Evolutionary conservation across 2,329 filamentous ascomycete species (phyloP).

Genomic region (Chaetomium olivaceum): DNA sequence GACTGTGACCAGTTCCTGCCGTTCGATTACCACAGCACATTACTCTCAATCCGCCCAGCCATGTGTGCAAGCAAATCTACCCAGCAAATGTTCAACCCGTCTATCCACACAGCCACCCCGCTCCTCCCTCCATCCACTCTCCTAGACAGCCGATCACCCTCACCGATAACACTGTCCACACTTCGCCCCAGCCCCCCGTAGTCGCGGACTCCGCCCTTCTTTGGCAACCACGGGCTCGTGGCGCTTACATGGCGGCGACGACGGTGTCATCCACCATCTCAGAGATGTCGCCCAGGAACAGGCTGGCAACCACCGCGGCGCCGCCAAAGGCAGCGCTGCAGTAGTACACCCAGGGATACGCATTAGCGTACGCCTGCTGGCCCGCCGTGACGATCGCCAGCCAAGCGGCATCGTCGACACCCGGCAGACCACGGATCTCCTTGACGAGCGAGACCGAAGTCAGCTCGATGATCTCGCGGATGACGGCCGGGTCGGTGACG

Average conservation of each 20-base stretch:
- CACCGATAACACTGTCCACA: background rate
- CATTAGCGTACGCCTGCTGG: slow-evolving; percentile 56
- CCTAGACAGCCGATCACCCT: background rate
- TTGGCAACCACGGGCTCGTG: background rate
- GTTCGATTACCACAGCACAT: background rate
- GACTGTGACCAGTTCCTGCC: background rate
- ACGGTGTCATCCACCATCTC: slow-evolving; percentile 61
- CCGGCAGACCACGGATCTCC: slow-evolving; percentile 55
- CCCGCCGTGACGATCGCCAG: slow-evolving; percentile 56
- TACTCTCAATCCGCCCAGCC: background rate
- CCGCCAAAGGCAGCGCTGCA: slow-evolving; percentile 62
- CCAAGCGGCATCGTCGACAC: slow-evolving; percentile 51
- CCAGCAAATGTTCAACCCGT: background rate
- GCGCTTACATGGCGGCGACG: slow-evolving; percentile 40
- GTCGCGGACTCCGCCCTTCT: background rate
- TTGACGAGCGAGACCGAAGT: slow-evolving; percentile 55
- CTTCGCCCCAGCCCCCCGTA: background rate
- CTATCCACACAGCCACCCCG: background rate
- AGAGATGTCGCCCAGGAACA: slow-evolving; percentile 60
- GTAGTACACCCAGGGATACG: slow-evolving; percentile 63
- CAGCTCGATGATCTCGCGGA: slow-evolving; percentile 53
- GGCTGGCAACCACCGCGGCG: slow-evolving; percentile 56
- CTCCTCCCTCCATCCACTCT: background rate
- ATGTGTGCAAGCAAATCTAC: background rate
- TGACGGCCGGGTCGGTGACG: slow-evolving; percentile 49